Evolutionary conservation across 2,329 filamentous ascomycete genomes (phyloP), one percentile per base, ranked within the genome.

Genomic region (Myriosclerotinia curreyana): DNA sequence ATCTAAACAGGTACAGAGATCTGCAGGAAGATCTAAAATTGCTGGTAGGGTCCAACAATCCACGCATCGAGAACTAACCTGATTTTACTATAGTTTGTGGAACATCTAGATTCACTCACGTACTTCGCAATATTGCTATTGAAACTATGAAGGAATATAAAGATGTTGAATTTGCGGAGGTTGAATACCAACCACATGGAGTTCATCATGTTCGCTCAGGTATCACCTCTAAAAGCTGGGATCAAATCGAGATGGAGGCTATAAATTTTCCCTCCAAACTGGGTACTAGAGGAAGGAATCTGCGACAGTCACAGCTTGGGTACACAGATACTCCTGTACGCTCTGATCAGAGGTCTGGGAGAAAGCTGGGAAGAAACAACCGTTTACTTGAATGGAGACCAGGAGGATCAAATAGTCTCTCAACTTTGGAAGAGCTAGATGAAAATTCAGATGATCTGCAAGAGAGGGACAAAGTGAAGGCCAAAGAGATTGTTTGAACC

Each of bases 111-210:
- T 56, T 56, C 17, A 56, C n/a, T 25, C 3, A 56, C 17, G 15
- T 40, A 31, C 22, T 56, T 5, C 7, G 22, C 14, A 56, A 42
- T 25, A 44, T 44, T 17, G 15, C 31, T 5, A 40, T 56, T 11
- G 15, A 44, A 42, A 56, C 11, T 5, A 4, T 56, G 7, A 56
- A 56, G 36, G n/a, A 56, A 36, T 40, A 56, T 40, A 28, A 56
- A 17, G 17, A 40, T 40, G 4, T 56, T 25, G 36, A 56, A 9
- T 56, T 20, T 25, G 22, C 22, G 3, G 36, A 56, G 20, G 36
- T 56, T 40, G 53, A 40, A 28, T 56, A 56, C 36, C 36, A 44
- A 40, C 22, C 14, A 52, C 4, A 52, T 12, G 2, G 20, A 52
- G 9, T 52, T 5, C 31, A 36, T n/a, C 5, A 52, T n/a, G 22